Evolutionary conservation across 192 early-diverging fungal species (phyloP), one percentile per base, ranked within the genome.

Genomic region (Mortierella alpina): DNA sequence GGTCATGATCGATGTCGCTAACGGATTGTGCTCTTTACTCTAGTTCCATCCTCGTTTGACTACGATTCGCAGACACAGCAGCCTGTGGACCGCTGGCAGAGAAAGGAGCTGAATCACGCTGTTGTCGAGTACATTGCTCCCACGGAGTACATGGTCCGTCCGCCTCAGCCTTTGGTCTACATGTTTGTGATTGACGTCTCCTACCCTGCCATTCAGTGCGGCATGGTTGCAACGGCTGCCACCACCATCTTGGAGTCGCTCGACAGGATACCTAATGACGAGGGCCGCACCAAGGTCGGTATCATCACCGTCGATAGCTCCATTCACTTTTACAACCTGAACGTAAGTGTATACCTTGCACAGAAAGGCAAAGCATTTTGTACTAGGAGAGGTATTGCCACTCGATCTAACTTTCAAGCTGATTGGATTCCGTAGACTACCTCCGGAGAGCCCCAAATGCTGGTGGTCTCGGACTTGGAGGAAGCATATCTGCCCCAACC

Each of bases 111-210:
- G 57, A 98, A 94, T 70, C 88, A 96, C 75, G 86, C 90, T 8
- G 93, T 94, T 47, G 94, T 99, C 0, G 97, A 99, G 83, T 98
- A 94, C 85, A 87, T 98, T 67, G 97, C 97, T 18, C 96, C 97
- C 7, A 92, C 93, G 68, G 97, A 98, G 80, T 99, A 99, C 83
- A 99, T 98, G 96, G 92, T 94, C 31, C 93, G 97, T 5, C 97
- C 97, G n/a, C 97, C 97, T 53, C 96, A 97, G 85, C 96, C 97
- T 22, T 92, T 96, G 46, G 95, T 96, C 17, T 92, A 95, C 52
- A 86, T 98, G 57, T 97, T 99, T 84, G 84, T 99, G 18, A 94
- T 99, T 64, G 97, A 99, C 75, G 96, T 99, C 1, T 96, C 96
- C 9, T 93, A 91, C 75, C 86, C 91, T n/a, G 91, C 97, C 9